Evolutionary conservation across 129 eudicot species (phyloP).

Genomic region (Silybum marianum): DNA sequence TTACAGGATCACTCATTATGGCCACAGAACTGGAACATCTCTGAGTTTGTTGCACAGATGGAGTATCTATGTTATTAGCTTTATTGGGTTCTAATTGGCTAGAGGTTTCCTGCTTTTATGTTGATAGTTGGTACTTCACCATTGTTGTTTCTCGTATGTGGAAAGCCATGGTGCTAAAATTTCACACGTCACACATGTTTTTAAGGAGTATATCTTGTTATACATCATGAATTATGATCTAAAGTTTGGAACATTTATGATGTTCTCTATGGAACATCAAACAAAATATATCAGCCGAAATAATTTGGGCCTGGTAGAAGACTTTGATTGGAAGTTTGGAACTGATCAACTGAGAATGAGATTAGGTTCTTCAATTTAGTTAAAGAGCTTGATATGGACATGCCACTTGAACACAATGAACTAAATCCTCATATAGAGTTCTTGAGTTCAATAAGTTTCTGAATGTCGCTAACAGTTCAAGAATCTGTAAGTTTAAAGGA

Average conservation of each 20-base stretch:
- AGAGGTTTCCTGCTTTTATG: constrained; percentile 5
- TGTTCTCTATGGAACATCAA: not conserved
- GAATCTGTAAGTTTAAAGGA: not conserved
- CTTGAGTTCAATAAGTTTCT: not conserved
- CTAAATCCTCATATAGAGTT: not conserved
- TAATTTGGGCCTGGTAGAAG: not conserved
- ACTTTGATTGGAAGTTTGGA: too few relatives aligned
- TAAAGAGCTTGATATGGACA: not conserved
- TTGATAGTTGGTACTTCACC: not conserved
- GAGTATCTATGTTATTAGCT: not conserved
- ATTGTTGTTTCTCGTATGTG: not conserved
- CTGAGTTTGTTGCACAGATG: not conserved
- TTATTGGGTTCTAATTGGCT: not conserved
- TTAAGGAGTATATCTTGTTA: not conserved
- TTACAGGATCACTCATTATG: not conserved
- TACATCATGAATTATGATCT: not conserved
- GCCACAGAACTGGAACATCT: not conserved
- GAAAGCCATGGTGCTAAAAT: not conserved
- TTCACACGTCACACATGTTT: not conserved
- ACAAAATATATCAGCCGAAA: not conserved
- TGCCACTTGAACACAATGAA: not conserved
- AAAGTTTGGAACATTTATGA: not conserved
- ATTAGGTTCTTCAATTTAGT: not conserved
- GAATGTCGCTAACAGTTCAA: not conserved
- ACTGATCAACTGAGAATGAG: not conserved